Base-by-base conservation (phyloP, 1,284 basidiomycete species). In the Ustilago trichophora region DNA sequence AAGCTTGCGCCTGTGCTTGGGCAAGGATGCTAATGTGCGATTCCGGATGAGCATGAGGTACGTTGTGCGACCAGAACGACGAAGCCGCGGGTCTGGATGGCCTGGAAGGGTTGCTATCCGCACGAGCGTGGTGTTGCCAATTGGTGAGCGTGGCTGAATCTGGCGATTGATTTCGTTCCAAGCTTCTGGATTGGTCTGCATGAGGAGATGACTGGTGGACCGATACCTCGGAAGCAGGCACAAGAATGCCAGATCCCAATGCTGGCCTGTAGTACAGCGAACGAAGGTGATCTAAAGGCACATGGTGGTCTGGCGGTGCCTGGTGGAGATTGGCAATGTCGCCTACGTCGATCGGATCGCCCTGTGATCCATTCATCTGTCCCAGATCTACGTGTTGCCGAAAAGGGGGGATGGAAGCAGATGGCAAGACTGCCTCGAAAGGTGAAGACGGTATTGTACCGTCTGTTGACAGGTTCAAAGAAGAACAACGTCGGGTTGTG, bases 191-290 rank as follows among this genome's bases (percentile, higher is more conserved):
- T 3, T 13, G 13, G 21, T 21, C n/a, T 21, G 29, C 15, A 11
- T 26, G 38, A 5, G 44, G 29, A 4, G 52, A 19, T 12, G 43
- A 55, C 12, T 27, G 34, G 6, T 44, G 33, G 3, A 38, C 12
- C 3, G 41, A 21, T 3, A 56, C 37, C 31, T 58, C 32, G 21
- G 55, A 54, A 6, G 63, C 54, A 2, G 66, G 55, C 6, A 69
- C 48, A 15, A 69, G 51, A n/a, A 58, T 37, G 24, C 66, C 66
- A 4, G 66, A 63, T 15, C 59, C 66, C 26, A 63, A 26, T 5
- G 66, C 59, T 7, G 58, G 58, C n/a, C 66, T 50, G 19, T 63
- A 69, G 55, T 69, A 69, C 31, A 69, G 55, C 33, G 58, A 54
- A 7, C 66, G 54, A 13, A 69, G 66, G 29, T 69, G 51, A 13